phyloP scores from a whole-genome alignment of 345 rosid species.

The Ailanthus altissimus region DNA sequence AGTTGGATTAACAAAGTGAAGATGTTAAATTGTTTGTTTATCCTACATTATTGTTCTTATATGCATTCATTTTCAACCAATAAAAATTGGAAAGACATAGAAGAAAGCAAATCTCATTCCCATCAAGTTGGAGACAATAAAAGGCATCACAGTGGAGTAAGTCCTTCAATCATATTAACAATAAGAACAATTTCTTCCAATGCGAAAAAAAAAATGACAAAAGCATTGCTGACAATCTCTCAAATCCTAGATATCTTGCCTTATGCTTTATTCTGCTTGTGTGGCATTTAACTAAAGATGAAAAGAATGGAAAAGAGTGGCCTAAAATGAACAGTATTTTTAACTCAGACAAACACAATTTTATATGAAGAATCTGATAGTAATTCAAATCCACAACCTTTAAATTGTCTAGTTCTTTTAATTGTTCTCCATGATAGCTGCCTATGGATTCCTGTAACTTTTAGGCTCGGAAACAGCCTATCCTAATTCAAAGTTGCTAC shows the following conservation, averaged over 20 bases:
- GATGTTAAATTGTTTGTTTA: not conserved
- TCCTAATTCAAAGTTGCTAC: not conserved
- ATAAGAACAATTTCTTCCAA: not conserved
- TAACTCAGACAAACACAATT: not conserved
- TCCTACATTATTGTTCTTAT: not conserved
- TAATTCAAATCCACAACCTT: not conserved
- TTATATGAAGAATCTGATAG: not conserved
- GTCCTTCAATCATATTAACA: not conserved
- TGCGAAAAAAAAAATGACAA: not conserved
- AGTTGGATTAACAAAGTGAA: not conserved
- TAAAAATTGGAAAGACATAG: not conserved
- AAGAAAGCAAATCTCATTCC: not conserved
- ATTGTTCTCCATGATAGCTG: not conserved
- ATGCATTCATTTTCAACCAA: not conserved
- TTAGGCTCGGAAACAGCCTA: not conserved
- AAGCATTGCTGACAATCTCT: not conserved
- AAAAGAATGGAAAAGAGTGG: not conserved
- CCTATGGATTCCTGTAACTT: not conserved
- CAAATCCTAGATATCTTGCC: not conserved
- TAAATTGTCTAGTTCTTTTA: not conserved
- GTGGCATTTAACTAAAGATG: not conserved
- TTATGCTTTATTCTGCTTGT: not conserved
- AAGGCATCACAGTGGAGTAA: not conserved
- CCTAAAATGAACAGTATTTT: not conserved
- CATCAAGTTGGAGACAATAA: not conserved